Evolutionary conservation across 495 filamentous ascomycete species (phyloP).

Genomic region (Penicillium paxilli): DNA sequence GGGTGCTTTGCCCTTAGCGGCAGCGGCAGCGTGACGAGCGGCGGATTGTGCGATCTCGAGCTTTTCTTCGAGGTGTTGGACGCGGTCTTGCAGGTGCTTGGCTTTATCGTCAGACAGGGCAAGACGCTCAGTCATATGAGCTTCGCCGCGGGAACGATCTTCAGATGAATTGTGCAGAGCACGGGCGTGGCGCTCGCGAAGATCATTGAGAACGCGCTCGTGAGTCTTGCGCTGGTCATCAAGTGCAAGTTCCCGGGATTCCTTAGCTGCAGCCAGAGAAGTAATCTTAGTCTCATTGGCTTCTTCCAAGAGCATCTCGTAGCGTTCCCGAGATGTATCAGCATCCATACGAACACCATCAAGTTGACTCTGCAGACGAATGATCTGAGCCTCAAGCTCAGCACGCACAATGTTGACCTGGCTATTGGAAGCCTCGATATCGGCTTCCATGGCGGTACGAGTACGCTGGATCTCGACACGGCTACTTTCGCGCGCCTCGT

Average conservation of each 20-base stretch:
- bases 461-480: slow-evolving; percentile 76
- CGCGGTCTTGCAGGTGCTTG: slow-evolving; percentile 76
- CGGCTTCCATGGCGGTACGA: slow-evolving; percentile 72
- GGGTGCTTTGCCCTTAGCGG: slow-evolving; percentile 66
- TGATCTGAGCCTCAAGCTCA: slow-evolving; percentile 72
- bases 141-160: slow-evolving; percentile 68
- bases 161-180: slow-evolving; percentile 69
- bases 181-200: slow-evolving; percentile 68
- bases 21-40: slow-evolving; percentile 80
- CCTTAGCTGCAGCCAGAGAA: slow-evolving; percentile 55
- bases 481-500: slow-evolving; percentile 75
- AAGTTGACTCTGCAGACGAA: slow-evolving; percentile 65
- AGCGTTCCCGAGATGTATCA: slow-evolving; percentile 68
- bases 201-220: slow-evolving; percentile 66
- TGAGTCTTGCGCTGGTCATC: slow-evolving; percentile 69
- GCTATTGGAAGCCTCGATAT: slow-evolving; percentile 77
- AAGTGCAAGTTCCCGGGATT: slow-evolving; percentile 61
- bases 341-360: slow-evolving; percentile 71
- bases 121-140: slow-evolving; percentile 68
- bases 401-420: slow-evolving; percentile 78
- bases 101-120: slow-evolving; percentile 76
- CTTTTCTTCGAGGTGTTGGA: slow-evolving; percentile 81
- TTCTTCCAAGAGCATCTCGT: slow-evolving; percentile 79
- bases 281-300: slow-evolving; percentile 52
- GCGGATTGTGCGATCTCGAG: slow-evolving; percentile 89